Conservation (phyloP, 192 early-diverging fungal genomes). For the Backusella mclennaniae region DNA sequence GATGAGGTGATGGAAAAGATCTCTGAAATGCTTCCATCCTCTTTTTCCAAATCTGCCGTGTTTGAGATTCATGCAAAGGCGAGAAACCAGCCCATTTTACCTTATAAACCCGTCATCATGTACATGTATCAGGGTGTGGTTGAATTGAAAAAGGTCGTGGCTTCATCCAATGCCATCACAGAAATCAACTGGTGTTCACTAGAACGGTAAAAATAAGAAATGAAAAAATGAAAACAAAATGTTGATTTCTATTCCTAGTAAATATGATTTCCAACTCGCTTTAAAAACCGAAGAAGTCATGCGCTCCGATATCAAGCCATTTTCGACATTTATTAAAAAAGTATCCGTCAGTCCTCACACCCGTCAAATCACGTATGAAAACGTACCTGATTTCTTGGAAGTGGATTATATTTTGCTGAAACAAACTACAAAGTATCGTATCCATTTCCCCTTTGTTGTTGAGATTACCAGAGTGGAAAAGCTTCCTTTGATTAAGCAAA, state of each 20-base stretch:
- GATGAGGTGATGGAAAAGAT: slow-evolving; percentile 19
- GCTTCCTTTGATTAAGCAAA: slow-evolving; percentile 25
- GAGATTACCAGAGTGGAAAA: slow-evolving; percentile 39
- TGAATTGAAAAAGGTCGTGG: slow-evolving; percentile 36
- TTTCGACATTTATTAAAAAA: slow-evolving; percentile 45
- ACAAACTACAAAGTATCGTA: slow-evolving; percentile 25
- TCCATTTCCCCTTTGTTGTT: slow-evolving; percentile 43
- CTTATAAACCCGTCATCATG: slow-evolving; percentile 32
- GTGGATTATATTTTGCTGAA: slow-evolving; percentile 33
- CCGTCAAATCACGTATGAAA: slow-evolving; percentile 33
- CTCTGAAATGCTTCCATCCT: slow-evolving; percentile 4
- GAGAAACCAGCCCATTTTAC: slow-evolving; percentile 34
- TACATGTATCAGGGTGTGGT: slow-evolving; percentile 32
- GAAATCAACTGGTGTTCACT: slow-evolving; percentile 37
- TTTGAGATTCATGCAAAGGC: slow-evolving; percentile 42
- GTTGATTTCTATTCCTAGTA: slow-evolving; percentile 1
- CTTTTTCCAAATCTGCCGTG: slow-evolving; percentile 7
- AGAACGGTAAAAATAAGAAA: slow-evolving; percentile 24
- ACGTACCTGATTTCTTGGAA: slow-evolving; percentile 36
- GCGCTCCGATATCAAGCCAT: slow-evolving; percentile 41
- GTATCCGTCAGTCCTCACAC: slow-evolving; percentile 22
- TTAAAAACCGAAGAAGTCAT: slow-evolving; percentile 20
- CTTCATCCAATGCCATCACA: slow-evolving; percentile 12
- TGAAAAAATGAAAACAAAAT: no score
- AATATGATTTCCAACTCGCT: slow-evolving; percentile 38